Evolutionary conservation across 2,329 filamentous ascomycete species (phyloP).

Genomic region (Alternaria longipes): DNA sequence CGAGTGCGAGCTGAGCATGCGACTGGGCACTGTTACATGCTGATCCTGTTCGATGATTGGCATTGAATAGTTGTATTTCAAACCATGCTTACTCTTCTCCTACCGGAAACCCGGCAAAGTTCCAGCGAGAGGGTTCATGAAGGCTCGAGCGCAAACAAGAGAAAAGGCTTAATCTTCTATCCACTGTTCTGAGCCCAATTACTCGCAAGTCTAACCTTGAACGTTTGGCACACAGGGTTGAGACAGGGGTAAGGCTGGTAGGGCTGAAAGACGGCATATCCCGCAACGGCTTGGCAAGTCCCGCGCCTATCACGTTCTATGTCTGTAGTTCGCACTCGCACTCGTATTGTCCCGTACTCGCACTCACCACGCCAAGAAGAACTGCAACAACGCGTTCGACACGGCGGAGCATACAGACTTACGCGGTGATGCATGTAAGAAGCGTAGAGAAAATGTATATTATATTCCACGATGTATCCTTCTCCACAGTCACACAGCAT

Average conservation of each 20-base stretch:
- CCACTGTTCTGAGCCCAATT: neutral
- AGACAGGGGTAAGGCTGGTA: neutral
- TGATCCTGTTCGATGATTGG: neutral
- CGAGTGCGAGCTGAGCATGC: slow-evolving; percentile 2
- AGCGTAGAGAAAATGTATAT: neutral
- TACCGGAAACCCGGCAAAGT: neutral
- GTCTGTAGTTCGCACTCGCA: neutral
- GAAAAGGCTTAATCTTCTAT: neutral
- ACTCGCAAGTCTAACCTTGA: slow-evolving; percentile 1
- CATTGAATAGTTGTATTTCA: neutral
- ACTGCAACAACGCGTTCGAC: neutral
- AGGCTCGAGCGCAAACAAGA: neutral
- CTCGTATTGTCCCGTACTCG: neutral
- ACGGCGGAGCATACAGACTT: neutral
- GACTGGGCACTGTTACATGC: neutral
- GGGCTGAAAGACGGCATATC: neutral
- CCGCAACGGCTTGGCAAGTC: neutral
- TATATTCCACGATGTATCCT: neutral
- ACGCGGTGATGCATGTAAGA: neutral
- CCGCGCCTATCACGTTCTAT: slow-evolving; percentile 1
- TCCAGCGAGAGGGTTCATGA: neutral
- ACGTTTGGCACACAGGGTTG: neutral
- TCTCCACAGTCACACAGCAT: neutral
- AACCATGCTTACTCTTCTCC: neutral
- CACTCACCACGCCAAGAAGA: neutral